Evolutionary conservation across 306 rosid species (phyloP), one percentile per base, ranked within the genome.

Genomic region (Canavalia ensiformis): DNA sequence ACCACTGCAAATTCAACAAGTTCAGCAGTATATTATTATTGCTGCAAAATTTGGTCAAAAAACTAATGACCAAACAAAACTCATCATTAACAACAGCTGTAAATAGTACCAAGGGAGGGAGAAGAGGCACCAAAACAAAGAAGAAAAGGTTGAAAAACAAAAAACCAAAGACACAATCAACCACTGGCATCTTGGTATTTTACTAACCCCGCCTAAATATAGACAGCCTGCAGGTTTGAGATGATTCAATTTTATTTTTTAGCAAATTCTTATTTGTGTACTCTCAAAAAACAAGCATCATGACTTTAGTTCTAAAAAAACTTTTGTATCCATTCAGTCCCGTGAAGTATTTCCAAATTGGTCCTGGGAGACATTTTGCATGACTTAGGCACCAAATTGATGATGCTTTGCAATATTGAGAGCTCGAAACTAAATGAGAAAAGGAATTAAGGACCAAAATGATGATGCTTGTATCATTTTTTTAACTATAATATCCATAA

Each of bases 1-100:
- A 2, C 34, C 13, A 52, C 50, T 72, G 64, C 50, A 72, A 72
- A 52, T 33, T 50, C 60, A 70, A 50, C 18, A 51, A 72, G 13
- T 70, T 49, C 59, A 49, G 75, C 10, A 12, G 46, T 50, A 50
- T 31, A 70, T 70, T 37, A 11, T 49, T 70, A 47, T 31, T 31
- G 11, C 7, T 6, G 30, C 42, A 49, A 47, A 70, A 12, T 70
- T 47, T 44, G 8, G 7, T 49, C 0, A 7, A 39, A 70, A 13
- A 49, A 49, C 25, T 18, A 18, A 4, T 0, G 4, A 68, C 29
- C 28, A 45, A 29, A 68, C 11, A 41, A 65, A 68, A 46, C 29
- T 35, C 5, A 1, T 10, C 2, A 28, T 2, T 45, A 46, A 45
- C 56, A 68, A 28, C 7, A 44, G 8, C 39, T 45, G 55, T 3